phyloP scores from a whole-genome alignment of 1,284 basidiomycete species.

The Boletellus deceptivus region DNA sequence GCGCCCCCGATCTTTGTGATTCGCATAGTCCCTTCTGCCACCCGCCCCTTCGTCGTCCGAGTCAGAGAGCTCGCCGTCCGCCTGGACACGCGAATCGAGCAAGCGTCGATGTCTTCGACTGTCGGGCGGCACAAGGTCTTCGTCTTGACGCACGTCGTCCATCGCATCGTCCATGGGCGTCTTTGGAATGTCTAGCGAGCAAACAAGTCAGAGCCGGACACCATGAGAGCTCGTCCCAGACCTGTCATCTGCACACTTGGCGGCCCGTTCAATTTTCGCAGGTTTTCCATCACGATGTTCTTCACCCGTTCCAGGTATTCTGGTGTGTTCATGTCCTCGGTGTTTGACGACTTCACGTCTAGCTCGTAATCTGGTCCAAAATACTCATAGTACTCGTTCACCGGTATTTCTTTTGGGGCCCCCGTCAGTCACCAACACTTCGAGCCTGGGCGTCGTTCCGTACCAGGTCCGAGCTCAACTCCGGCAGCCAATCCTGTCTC shows the following conservation, averaged over 20 bases:
- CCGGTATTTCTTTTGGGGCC: conserved; percentile 74
- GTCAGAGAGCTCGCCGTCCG: conserved; percentile 79
- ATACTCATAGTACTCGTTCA: conserved; percentile 99
- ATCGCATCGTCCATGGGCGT: conserved; percentile 74
- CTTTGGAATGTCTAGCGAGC: conserved; percentile 65
- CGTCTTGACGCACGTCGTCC: conserved; percentile 78
- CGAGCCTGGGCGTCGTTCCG: conserved; percentile 14
- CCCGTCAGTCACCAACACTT: conserved; percentile 9
- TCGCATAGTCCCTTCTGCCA: conserved; percentile 64
- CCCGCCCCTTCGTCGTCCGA: conserved; percentile 88
- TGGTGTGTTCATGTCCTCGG: conserved; percentile 92
- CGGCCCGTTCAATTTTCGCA: conserved; percentile 81
- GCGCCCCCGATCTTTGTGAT: conserved; percentile 53
- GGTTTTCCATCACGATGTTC: conserved; percentile 87
- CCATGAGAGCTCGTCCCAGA: conserved; percentile 33
- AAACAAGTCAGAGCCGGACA: background rate
- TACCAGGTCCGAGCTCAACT: conserved; percentile 86
- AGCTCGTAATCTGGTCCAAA: conserved; percentile 97
- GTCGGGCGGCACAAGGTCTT: conserved; percentile 77
- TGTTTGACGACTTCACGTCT: conserved; percentile 95
- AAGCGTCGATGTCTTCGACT: conserved; percentile 70
- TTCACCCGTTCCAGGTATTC: conserved; percentile 94
- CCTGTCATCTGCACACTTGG: conserved; percentile 89
- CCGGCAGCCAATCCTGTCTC: conserved; percentile 98
- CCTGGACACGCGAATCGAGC: conserved; percentile 70